phyloP scores from a whole-genome alignment of 352 stramenopile species.

The Discostella stelligera region DNA sequence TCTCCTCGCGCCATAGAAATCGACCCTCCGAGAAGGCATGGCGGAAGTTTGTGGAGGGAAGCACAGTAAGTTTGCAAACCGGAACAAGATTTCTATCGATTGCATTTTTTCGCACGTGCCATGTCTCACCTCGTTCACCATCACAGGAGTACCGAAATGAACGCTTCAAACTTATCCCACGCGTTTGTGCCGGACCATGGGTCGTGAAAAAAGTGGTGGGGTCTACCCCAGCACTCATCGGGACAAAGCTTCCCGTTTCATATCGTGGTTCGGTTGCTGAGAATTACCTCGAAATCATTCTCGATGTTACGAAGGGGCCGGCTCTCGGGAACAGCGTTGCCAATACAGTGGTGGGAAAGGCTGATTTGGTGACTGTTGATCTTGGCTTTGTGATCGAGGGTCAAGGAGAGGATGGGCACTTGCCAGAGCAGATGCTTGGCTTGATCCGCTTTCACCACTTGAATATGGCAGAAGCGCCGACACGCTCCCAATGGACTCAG shows the following conservation, averaged over 20 bases:
- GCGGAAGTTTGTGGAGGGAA: conserved; percentile 34
- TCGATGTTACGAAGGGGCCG: conserved; percentile 51
- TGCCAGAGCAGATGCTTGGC: conserved; percentile 52
- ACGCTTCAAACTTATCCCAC: conserved; percentile 52
- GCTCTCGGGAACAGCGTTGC: conserved; percentile 51
- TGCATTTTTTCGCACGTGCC: not conserved
- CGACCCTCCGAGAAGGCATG: conserved; percentile 40
- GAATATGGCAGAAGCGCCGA: conserved; percentile 36
- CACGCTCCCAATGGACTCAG: conserved; percentile 24
- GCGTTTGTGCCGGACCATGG: conserved; percentile 45
- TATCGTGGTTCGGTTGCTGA: conserved; percentile 47
- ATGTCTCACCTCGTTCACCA: not conserved
- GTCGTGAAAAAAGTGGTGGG: conserved; percentile 60
- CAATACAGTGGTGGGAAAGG: conserved; percentile 47
- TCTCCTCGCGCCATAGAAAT: conserved; percentile 20
- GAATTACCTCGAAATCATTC: conserved; percentile 51
- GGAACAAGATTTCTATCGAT: not conserved
- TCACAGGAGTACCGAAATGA: conserved; percentile 43
- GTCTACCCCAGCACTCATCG: conserved; percentile 51
- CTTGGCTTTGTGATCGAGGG: conserved; percentile 57
- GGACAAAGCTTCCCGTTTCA: conserved; percentile 45
- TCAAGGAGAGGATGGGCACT: conserved; percentile 27
- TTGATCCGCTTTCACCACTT: conserved; percentile 55
- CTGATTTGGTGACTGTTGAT: conserved; percentile 48
- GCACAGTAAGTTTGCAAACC: conserved; percentile 6